phyloP scores from a whole-genome alignment of 768 basidiomycete genomes.

The Suillus clintonianus region DNA sequence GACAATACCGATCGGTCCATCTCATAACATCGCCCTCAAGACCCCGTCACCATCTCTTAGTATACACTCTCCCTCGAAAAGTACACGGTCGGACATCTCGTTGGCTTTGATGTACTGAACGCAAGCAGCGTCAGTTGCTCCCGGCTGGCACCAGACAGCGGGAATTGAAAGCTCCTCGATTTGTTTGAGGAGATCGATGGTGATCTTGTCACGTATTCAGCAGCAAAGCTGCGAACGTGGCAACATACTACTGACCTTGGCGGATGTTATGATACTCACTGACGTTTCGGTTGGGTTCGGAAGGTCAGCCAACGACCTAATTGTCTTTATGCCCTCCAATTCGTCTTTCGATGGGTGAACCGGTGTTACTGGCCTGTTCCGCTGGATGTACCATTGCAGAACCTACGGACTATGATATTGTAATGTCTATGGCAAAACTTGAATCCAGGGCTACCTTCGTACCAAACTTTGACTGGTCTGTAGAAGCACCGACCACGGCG shows the following conservation, averaged over 20 bases:
- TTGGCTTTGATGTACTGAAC: constrained; percentile 65
- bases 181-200: constrained; percentile 63
- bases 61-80: constrained; percentile 83
- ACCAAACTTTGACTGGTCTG: constrained; percentile 75
- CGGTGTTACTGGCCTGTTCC: constrained; percentile 62
- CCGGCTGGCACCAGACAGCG: constrained; percentile 88
- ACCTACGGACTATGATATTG: constrained; percentile 45
- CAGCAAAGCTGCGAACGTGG: not conserved
- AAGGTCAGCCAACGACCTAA: constrained; percentile 58
- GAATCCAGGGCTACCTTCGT: constrained; percentile 52
- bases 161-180: constrained; percentile 73
- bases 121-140: constrained; percentile 73
- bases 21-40: constrained; percentile 19
- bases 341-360: constrained; percentile 76
- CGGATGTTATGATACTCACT: constrained; percentile 77
- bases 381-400: constrained; percentile 72
- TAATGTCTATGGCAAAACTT: not conserved
- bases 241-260: constrained; percentile 48
- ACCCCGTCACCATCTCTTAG: constrained; percentile 74
- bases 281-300: constrained; percentile 64
- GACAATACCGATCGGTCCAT: constrained; percentile 6
- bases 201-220: constrained; percentile 49
- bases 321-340: constrained; percentile 64
- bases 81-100: constrained; percentile 63
- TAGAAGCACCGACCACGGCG: constrained; percentile 84